Evolutionary conservation across 1,284 basidiomycete species (phyloP), one percentile per base, ranked within the genome.

Genomic region (Fomitopsis pinicola): DNA sequence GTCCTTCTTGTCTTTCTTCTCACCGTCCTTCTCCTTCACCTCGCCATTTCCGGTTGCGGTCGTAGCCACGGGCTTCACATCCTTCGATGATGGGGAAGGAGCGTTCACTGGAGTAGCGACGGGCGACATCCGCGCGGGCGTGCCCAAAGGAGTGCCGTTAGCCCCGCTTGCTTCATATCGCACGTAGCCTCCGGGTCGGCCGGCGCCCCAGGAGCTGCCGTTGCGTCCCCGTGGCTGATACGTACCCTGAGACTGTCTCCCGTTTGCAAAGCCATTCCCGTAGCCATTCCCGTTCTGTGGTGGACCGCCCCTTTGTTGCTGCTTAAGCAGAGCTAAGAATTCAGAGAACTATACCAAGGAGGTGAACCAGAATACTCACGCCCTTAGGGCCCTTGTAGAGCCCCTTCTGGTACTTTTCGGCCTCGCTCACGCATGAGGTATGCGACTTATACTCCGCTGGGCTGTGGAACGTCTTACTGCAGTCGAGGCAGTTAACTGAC

Each of bases 351-450:
- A 33, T 33, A 33, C 30, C 30, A 50, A 22, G 22, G 46, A 30
- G n/a, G 55, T 19, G 44, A 19, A 15, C 38, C 22, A 19, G 12
- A 33, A 1, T 0, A 68, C 71, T 57, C 33, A 73, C 72, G 38
- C 57, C 78, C 75, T 89, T 91, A 6, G 87, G 83, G 22, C 89
- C 91, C 72, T 91, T 91, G 76, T 95, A 96, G 57, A 96, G 73
- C 60, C 81, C 78, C 71, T 93, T 93, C 77, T 97, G 87, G 71
- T 97, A 96, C 74, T 96, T 95, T 73, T 97, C 91, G 4, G 92
- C 94, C 76, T 97, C 94, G 59, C 83, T 86, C 55, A 97, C 88
- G 73, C 94, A 97, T 28, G 84, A 81, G 14, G 91, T 95, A 72
- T 97, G 94, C 2, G 75, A 77, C 74, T 92, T 94, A 81, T 88